Evolutionary conservation across 2,329 filamentous ascomycete species (phyloP), one percentile per base, ranked within the genome.

Genomic region (Knufia fluminis): DNA sequence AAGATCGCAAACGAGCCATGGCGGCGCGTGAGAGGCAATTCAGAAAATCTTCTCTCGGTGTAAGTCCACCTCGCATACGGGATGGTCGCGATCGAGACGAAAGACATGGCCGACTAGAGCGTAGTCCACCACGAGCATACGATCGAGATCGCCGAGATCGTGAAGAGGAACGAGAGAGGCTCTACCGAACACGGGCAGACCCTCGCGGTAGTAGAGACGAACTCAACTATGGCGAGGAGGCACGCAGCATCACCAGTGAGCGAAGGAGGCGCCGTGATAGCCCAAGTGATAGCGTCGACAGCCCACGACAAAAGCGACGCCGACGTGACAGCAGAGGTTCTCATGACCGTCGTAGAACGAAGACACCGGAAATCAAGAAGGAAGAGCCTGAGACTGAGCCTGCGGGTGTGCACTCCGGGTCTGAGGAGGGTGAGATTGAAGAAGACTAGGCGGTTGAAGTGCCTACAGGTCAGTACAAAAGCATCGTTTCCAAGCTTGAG

Each of bases 361-460:
- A 70, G 69, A 65, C 73, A 33, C 56, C 57, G 44, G 59, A 59
- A 38, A 61, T 63, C 46, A 62, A 59, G 40, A 63, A 66, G 40
- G 64, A 63, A 45, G 53, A 57, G 39, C 51, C n/a, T n/a, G 26
- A 28, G 26, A 12, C 41, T 52, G 81, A 85, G 56, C 73, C 80
- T 46, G 72, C 75, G 42, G 78, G 75, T 49, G 74, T 89, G 49
- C 83, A 86, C 61, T 91, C 86, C 52, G 92, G 92, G 47, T 96
- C 90, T 62, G 92, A 98, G 70, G 92, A 98, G 68, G 92, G 92
- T 46, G 92, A 98, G 71, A 97, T 98, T 60, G 92, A 95, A 68
- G 90, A 97, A 73, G 71, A 73, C 53, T 73, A 48, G 33, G 24
- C 4, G 35, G n/a, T 12, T 16, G 22, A 16, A 12, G 9, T 8